These are phyloP conservation scores for Penicillium sp. DNA, from an alignment of 2,329 filamentous ascomycete genomes.

Conservation along the genomic window DNA sequence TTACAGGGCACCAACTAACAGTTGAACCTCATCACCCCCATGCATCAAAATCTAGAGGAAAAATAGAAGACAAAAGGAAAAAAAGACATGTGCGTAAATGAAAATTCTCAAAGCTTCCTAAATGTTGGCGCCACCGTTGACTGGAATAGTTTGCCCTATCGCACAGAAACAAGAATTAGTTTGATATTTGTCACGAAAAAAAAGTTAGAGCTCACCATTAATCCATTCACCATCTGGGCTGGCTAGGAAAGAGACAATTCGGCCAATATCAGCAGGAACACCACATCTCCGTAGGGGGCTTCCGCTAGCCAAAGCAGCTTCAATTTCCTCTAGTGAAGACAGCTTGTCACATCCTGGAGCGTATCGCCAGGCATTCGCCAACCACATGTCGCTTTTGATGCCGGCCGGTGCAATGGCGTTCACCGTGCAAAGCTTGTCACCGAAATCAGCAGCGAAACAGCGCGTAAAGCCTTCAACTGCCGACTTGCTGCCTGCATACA, in stretches of 20 bases:
- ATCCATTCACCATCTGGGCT: constrained; percentile 62
- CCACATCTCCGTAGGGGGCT: constrained; percentile 60
- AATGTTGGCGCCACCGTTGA: constrained; percentile 17
- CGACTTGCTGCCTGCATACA: constrained; percentile 74
- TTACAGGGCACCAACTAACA: not conserved
- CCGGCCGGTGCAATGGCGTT: constrained; percentile 65
- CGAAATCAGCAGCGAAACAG: constrained; percentile 67
- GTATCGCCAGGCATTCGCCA: constrained; percentile 65
- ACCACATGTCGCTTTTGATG: constrained; percentile 72
- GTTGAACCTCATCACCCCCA: not conserved
- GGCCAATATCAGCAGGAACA: constrained; percentile 56
- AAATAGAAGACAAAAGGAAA: not conserved
- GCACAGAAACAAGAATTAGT: not conserved
- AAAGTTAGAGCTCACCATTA: constrained; percentile 48
- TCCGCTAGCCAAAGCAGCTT: constrained; percentile 52
- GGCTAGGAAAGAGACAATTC: constrained; percentile 54
- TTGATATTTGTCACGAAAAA: not conserved
- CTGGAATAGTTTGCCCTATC: constrained; percentile 16
- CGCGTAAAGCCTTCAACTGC: constrained; percentile 74
- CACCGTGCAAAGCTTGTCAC: constrained; percentile 61
- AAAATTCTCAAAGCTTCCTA: not conserved
- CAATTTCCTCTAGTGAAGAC: constrained; percentile 51
- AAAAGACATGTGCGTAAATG: not conserved
- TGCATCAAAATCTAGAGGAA: not conserved
- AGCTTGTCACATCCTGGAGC: constrained; percentile 44